phyloP scores from a whole-genome alignment of 2,329 filamentous ascomycete genomes.

The Penicillium brevicompactum region DNA sequence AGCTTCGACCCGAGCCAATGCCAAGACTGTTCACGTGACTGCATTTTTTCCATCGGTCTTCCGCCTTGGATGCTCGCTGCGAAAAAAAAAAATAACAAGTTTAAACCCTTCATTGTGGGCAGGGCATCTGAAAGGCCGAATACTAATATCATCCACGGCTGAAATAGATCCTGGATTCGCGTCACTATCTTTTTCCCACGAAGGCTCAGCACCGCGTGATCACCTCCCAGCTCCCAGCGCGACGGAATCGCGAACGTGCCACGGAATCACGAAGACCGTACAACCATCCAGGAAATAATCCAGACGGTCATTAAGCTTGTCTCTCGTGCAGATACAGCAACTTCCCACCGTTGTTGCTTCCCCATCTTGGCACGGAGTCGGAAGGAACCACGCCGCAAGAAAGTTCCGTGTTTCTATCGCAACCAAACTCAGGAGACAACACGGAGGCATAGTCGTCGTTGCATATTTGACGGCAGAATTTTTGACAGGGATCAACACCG shows the following conservation, averaged over 20 bases:
- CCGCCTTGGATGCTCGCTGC: conserved; percentile 11
- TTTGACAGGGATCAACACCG: background rate
- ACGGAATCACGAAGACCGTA: conserved; percentile 12
- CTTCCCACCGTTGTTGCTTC: background rate
- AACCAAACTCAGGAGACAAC: background rate
- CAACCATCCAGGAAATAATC: conserved; percentile 4
- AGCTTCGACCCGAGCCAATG: background rate
- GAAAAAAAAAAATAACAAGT: conserved; percentile 8
- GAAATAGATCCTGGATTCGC: background rate
- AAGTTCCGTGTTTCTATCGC: conserved; percentile 4
- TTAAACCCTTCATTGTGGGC: conserved; percentile 1
- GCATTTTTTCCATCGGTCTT: background rate
- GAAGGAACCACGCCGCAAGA: conserved; percentile 6
- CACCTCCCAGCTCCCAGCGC: conserved; percentile 16
- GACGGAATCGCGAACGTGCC: conserved; percentile 24
- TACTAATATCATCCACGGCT: conserved; percentile 1
- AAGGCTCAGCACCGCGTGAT: conserved; percentile 1
- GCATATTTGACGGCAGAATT: background rate
- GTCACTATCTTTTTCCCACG: background rate
- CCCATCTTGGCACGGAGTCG: background rate
- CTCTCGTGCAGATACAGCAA: background rate
- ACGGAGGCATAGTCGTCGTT: background rate
- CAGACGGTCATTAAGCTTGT: no score
- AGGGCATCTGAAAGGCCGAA: conserved; percentile 1
- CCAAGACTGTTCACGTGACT: conserved; percentile 6